Conservation (phyloP, 164 flowering plant genomes). For the Aristolochia californica region DNA sequence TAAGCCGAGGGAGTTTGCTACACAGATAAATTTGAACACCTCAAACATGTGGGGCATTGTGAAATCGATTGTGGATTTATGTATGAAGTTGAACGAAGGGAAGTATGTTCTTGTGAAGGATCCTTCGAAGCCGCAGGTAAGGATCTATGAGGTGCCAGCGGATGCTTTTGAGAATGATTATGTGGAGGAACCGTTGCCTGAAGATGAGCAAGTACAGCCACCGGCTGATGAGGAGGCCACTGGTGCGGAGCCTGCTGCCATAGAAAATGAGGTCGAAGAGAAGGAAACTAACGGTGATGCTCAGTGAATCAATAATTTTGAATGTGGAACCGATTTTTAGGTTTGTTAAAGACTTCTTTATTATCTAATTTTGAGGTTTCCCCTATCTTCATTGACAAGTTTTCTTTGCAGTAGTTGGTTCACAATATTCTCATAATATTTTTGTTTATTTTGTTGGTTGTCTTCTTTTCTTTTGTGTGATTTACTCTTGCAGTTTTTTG, state of each 20-base stretch:
- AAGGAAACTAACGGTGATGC: conserved; percentile 34
- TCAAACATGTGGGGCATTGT: conserved; percentile 97
- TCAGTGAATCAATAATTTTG: conserved; percentile 20
- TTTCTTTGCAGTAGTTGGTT: too few species aligned
- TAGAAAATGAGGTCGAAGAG: conserved; percentile 32
- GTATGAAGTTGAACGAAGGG: conserved; percentile 91
- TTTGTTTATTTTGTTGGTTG: too few species aligned
- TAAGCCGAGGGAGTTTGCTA: conserved; percentile 83
- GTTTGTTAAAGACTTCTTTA: background rate
- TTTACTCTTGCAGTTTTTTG: too few species aligned
- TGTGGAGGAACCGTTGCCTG: conserved; percentile 94
- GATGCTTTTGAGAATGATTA: conserved; percentile 99
- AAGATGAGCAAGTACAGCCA: conserved; percentile 92
- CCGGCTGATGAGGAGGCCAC: conserved; percentile 48
- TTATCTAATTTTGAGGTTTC: background rate
- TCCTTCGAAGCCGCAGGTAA: conserved; percentile 88
- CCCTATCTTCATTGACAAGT: too few species aligned
- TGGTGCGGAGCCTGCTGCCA: conserved; percentile 28
- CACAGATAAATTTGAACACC: conserved; percentile 80
- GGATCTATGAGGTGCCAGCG: conserved; percentile 91
- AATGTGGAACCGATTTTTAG: background rate
- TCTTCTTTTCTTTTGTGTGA: too few species aligned
- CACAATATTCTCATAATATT: too few species aligned
- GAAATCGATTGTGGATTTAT: conserved; percentile 86
- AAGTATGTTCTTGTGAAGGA: conserved; percentile 94